These are phyloP conservation scores for Neurospora sp. DNA, from an alignment of 495 filamentous ascomycete genomes.

Conservation along the genomic window DNA sequence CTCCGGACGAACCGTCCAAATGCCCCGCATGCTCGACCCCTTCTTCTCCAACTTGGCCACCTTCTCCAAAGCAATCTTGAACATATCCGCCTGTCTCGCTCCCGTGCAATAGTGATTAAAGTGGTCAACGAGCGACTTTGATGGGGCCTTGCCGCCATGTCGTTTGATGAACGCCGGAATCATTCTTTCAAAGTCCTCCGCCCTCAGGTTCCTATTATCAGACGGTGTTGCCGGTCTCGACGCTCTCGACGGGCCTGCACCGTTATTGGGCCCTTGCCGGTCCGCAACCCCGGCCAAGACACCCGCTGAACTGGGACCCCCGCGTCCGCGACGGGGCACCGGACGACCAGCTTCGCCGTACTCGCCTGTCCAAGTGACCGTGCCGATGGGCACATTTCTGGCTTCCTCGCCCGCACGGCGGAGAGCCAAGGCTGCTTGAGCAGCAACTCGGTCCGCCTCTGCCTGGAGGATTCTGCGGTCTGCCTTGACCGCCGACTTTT, in stretches of 20 bases:
- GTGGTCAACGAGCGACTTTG: slow-evolving; percentile 70
- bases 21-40: slow-evolving; percentile 30
- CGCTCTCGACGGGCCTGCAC: slow-evolving; percentile 26
- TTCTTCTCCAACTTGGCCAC: slow-evolving; percentile 39
- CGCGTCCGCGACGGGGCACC: slow-evolving; percentile 21
- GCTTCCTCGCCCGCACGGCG: slow-evolving; percentile 63
- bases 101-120: slow-evolving; percentile 46
- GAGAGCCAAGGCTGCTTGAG: slow-evolving; percentile 63
- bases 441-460: slow-evolving; percentile 74
- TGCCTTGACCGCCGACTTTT: slow-evolving; percentile 49
- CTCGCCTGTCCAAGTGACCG: slow-evolving; percentile 88
- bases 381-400: slow-evolving; percentile 61
- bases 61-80: slow-evolving; percentile 37
- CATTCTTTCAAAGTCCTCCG: slow-evolving; percentile 56
- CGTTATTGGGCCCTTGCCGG: neutral
- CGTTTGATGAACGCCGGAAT: slow-evolving; percentile 62
- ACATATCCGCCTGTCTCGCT: slow-evolving; percentile 30
- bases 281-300: slow-evolving; percentile 17
- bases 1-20: slow-evolving; percentile 30
- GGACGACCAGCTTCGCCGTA: slow-evolving; percentile 62
- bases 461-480: slow-evolving; percentile 65
- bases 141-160: slow-evolving; percentile 62
- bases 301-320: slow-evolving; percentile 41
- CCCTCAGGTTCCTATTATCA: slow-evolving; percentile 17
- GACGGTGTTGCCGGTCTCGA: slow-evolving; percentile 12